A percentile compares a stretch with the other conserved stretches of the same genome.
Evolutionary conservation across 306 rosid genomes (phyloP).

Genomic region (Leucaena leucocephala): DNA sequence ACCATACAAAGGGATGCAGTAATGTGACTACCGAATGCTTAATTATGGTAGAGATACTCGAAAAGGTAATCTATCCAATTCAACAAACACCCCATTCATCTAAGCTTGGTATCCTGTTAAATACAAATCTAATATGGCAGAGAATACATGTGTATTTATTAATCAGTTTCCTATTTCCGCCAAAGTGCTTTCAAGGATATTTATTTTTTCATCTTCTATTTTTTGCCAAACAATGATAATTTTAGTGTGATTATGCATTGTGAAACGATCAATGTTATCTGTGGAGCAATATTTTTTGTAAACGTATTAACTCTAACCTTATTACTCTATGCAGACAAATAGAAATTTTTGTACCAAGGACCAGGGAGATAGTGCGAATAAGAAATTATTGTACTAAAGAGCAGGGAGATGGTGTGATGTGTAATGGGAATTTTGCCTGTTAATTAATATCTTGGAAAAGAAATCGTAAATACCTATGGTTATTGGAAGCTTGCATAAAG

Average conservation of each 20-base stretch:
- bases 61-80: background rate
- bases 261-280: too few species aligned
- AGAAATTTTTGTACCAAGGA: background rate
- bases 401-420: background rate
- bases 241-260: background rate
- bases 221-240: background rate
- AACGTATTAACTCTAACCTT: background rate
- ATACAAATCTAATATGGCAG: background rate
- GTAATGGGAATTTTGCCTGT: slow-evolving; percentile 18
- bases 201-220: background rate
- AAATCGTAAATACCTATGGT: too few species aligned
- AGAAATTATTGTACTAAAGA: too few species aligned
- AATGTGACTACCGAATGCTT: background rate
- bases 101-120: background rate
- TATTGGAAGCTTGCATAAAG: slow-evolving; percentile 24
- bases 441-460: background rate
- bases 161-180: background rate
- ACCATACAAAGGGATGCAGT: slow-evolving; percentile 7
- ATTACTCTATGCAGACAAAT: background rate
- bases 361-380: too few species aligned
- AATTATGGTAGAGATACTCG: background rate
- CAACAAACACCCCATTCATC: background rate
- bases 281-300: background rate
- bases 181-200: background rate
- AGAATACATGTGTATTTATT: background rate